Conservation (phyloP, 805 yeast species). For the Suhomyces sp. region DNA sequence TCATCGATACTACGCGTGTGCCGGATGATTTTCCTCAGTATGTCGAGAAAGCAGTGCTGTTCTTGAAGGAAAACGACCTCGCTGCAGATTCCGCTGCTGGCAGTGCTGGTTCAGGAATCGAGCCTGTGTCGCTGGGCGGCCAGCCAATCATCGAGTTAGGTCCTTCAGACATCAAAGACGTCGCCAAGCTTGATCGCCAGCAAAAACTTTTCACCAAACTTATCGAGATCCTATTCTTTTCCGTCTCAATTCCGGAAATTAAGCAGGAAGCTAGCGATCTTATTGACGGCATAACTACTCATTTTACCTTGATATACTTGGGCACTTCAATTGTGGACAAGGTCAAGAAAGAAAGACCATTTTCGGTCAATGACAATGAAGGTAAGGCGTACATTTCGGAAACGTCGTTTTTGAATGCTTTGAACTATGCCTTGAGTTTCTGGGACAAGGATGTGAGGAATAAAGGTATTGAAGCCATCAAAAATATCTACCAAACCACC, state of each 20-base stretch:
- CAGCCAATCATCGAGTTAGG: constrained; percentile 29
- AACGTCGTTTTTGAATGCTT: constrained; percentile 66
- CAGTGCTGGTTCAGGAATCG: background rate
- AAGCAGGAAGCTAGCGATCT: constrained; percentile 62
- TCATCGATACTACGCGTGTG: constrained; percentile 54
- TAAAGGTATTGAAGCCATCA: constrained; percentile 66
- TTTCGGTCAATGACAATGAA: constrained; percentile 75
- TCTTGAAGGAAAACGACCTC: constrained; percentile 37
- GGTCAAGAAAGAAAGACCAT: constrained; percentile 63
- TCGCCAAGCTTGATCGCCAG: constrained; percentile 50
- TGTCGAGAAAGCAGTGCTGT: constrained; percentile 49
- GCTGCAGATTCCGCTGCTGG: background rate
- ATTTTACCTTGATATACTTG: constrained; percentile 73
- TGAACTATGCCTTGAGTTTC: constrained; percentile 76
- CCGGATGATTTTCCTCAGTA: constrained; percentile 43
- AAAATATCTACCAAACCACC: constrained; percentile 58
- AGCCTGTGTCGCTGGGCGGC: background rate
- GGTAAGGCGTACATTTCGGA: constrained; percentile 71
- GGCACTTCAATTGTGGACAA: constrained; percentile 70
- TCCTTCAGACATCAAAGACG: constrained; percentile 45
- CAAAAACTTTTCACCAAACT: constrained; percentile 64
- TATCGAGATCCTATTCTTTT: constrained; percentile 67
- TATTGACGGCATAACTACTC: constrained; percentile 68
- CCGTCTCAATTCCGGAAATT: constrained; percentile 72
- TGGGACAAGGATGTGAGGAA: constrained; percentile 67